These are phyloP conservation scores for Trifolium subterraneum DNA, from an alignment of 306 rosid genomes.

Conservation along the genomic window DNA sequence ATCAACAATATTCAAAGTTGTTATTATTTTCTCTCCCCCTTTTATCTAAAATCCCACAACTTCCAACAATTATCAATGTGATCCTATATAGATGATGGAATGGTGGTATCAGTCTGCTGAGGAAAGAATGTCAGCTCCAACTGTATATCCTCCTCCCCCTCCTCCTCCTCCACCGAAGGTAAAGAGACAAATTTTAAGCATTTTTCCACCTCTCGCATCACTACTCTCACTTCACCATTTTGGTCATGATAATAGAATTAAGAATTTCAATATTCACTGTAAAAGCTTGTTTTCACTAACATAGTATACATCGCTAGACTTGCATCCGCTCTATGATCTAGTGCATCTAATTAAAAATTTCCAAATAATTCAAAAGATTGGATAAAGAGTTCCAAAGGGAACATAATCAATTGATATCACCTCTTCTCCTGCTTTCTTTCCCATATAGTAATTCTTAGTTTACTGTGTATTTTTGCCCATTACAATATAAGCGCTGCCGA, in stretches of 20 bases:
- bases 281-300: conserved; percentile 2
- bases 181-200: conserved; percentile 34
- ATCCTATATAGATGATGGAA: conserved; percentile 86
- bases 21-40: not conserved
- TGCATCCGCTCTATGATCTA: conserved; percentile 18
- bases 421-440: not conserved
- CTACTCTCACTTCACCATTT: conserved; percentile 22
- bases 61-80: not conserved
- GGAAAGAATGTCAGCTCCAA: conserved; percentile 99
- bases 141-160: conserved; percentile 96
- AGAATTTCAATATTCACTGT: conserved; percentile 13
- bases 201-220: conserved; percentile 12
- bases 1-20: not conserved
- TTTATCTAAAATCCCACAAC: not conserved
- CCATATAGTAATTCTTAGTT: conserved; percentile 24
- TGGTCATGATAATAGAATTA: conserved; percentile 18
- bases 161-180: conserved; percentile 99
- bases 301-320: not conserved
- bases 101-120: conserved; percentile 99
- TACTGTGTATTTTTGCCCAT: conserved; percentile 10
- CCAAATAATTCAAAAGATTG: conserved; percentile 1
- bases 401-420: conserved; percentile 13
- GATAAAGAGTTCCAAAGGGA: conserved; percentile 10
- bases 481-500: conserved; percentile 93
- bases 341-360: conserved; percentile 12